These are phyloP conservation scores for Datura wrightii DNA, from an alignment of 257 asterid species.

Conservation along the genomic window DNA sequence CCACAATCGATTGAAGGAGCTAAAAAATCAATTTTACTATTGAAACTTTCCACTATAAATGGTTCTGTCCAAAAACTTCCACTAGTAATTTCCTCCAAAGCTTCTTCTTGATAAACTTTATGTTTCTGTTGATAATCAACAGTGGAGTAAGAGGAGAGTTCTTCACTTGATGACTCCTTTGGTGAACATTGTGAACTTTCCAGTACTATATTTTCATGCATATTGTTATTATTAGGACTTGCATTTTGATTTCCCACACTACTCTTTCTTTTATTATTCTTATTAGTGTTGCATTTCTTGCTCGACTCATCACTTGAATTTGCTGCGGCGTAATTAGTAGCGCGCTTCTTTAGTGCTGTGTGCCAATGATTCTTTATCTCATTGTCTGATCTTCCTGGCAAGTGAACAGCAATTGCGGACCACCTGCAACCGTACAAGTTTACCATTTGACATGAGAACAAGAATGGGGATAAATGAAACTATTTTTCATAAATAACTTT, in stretches of 20 bases:
- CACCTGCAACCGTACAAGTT: conserved; percentile 1
- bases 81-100: neutral
- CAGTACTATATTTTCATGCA: neutral
- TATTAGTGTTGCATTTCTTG: neutral
- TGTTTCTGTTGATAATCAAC: neutral
- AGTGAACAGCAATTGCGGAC: conserved; percentile 26
- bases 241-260: neutral
- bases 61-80: conserved; percentile 34
- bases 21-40: neutral
- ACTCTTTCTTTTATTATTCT: neutral
- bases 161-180: conserved; percentile 1
- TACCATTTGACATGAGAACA: too few species aligned
- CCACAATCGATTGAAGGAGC: conserved; percentile 24
- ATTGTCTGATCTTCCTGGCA: conserved; percentile 31
- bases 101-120: conserved; percentile 13
- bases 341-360: conserved; percentile 9
- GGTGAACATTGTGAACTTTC: conserved; percentile 19
- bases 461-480: too few species aligned
- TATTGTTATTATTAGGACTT: neutral
- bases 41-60: conserved; percentile 5
- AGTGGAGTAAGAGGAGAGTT: conserved; percentile 10
- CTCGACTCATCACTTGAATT: neutral
- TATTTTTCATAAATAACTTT: neutral
- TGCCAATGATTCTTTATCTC: conserved; percentile 36
- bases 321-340: neutral